phyloP scores from a whole-genome alignment of 129 eudicot species.

The Tagetes patula region DNA sequence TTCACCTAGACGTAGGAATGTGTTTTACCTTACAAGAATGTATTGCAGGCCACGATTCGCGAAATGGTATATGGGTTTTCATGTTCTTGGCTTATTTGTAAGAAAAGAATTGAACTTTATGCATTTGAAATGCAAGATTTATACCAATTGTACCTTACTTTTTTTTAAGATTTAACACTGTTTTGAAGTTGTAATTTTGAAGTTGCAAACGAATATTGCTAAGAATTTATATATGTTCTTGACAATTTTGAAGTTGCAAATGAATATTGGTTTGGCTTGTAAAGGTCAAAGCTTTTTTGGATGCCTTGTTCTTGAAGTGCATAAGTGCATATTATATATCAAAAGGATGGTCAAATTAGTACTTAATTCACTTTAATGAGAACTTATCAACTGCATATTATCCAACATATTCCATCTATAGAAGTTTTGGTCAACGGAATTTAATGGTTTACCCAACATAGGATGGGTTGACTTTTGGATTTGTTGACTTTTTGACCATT shows the following conservation, averaged over 20 bases:
- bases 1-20: neutral
- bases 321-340: neutral
- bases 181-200: neutral
- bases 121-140: neutral
- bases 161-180: neutral
- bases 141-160: neutral
- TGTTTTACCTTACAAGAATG: constrained; percentile 10
- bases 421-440: constrained; percentile 13
- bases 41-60: neutral
- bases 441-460: constrained; percentile 6
- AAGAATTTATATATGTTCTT: neutral
- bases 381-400: constrained; percentile 19
- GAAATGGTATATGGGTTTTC: constrained; percentile 7
- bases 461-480: constrained; percentile 26
- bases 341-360: constrained; percentile 12
- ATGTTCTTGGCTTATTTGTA: constrained; percentile 3
- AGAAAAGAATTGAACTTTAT: constrained; percentile 13
- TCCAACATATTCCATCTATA: constrained; percentile 19
- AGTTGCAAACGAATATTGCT: constrained; percentile 1
- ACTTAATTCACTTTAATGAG: constrained; percentile 11
- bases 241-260: neutral
- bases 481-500: constrained; percentile 24
- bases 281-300: constrained; percentile 25
- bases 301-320: constrained; percentile 11
- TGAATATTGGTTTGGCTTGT: constrained; percentile 6